Evolutionary conservation across 768 basidiomycete genomes (phyloP).

Genomic region (Tylopilus sp.): DNA sequence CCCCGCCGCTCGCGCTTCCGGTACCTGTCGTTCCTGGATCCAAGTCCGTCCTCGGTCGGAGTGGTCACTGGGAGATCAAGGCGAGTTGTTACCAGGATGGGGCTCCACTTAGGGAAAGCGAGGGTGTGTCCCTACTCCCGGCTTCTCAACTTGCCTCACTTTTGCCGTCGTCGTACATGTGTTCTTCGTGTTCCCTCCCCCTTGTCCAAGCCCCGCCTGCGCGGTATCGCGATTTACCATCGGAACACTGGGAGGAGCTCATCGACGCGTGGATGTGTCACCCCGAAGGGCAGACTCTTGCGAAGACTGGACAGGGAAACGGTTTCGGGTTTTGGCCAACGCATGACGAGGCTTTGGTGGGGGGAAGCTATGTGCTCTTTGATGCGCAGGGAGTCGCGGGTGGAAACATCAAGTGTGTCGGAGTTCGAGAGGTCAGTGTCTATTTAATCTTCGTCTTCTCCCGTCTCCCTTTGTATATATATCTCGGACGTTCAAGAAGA

Average conservation of each 20-base stretch:
- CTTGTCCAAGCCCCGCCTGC: constrained; percentile 51
- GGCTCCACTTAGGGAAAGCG: constrained; percentile 14
- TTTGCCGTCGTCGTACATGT: constrained; percentile 65
- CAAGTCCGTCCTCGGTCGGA: constrained; percentile 52
- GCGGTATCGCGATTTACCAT: constrained; percentile 82
- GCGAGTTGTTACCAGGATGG: constrained; percentile 37
- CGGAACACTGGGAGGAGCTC: constrained; percentile 96
- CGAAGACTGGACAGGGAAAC: constrained; percentile 41
- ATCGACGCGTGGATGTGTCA: constrained; percentile 99
- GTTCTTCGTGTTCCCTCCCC: constrained; percentile 76
- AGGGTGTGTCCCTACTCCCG: constrained; percentile 53
- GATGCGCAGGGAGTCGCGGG: constrained; percentile 54
- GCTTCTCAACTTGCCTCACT: constrained; percentile 58
- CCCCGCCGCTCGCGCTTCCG: constrained; percentile 55
- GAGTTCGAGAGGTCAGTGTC: constrained; percentile 47
- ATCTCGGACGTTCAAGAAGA: constrained; percentile 86
- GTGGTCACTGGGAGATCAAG: constrained; percentile 72
- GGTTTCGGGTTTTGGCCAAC: constrained; percentile 76
- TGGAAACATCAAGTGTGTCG: constrained; percentile 23
- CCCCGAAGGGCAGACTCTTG: constrained; percentile 70
- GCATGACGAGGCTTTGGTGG: constrained; percentile 72
- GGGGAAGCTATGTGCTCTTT: constrained; percentile 85
- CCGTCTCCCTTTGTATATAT: neutral
- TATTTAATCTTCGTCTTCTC: constrained; percentile 5
- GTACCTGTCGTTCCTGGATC: constrained; percentile 57